These are phyloP conservation scores for Penicillium malachiteum DNA, from an alignment of 495 filamentous ascomycete species.

Conservation along the genomic window DNA sequence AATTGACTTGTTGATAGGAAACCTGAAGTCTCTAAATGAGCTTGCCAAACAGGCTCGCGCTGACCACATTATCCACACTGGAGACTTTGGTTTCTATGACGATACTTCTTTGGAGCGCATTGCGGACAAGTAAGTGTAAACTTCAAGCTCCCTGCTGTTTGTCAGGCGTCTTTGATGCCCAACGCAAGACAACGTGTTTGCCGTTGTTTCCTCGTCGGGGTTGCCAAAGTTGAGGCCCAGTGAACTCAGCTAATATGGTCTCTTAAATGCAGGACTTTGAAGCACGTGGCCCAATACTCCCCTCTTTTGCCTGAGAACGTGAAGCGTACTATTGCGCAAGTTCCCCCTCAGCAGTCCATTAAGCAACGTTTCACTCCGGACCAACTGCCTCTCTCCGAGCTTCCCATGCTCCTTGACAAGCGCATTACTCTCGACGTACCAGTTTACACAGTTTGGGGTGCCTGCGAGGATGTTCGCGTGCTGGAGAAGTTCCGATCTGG, in stretches of 20 bases:
- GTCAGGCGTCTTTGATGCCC: slow-evolving; percentile 8
- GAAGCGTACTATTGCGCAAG: slow-evolving; percentile 79
- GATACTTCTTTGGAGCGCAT: slow-evolving; percentile 93
- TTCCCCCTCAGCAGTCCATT: slow-evolving; percentile 60
- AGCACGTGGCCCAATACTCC: slow-evolving; percentile 98
- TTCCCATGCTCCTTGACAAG: slow-evolving; percentile 87
- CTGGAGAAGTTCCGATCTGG: slow-evolving; percentile 97
- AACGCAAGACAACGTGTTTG: slow-evolving; percentile 3
- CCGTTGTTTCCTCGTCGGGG: slow-evolving; percentile 2
- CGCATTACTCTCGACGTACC: slow-evolving; percentile 88
- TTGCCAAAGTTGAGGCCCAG: slow-evolving; percentile 1
- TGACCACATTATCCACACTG: slow-evolving; percentile 96
- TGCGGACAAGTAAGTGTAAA: slow-evolving; percentile 85
- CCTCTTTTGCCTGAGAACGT: slow-evolving; percentile 83
- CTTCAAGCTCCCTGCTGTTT: not conserved
- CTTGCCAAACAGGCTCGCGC: slow-evolving; percentile 89
- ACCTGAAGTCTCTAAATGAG: slow-evolving; percentile 92
- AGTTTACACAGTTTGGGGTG: slow-evolving; percentile 98
- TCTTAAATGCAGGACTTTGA: slow-evolving; percentile 69
- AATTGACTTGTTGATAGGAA: slow-evolving; percentile 58
- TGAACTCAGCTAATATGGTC: slow-evolving; percentile 17
- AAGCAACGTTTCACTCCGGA: slow-evolving; percentile 78
- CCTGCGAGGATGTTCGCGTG: slow-evolving; percentile 97
- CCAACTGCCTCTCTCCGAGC: slow-evolving; percentile 91
- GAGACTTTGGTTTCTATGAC: slow-evolving; percentile 99